A percentile compares a stretch with the other conserved stretches of the same genome.
Conservation (phyloP, 306 rosid species). For the Abrus pulchellus region DNA sequence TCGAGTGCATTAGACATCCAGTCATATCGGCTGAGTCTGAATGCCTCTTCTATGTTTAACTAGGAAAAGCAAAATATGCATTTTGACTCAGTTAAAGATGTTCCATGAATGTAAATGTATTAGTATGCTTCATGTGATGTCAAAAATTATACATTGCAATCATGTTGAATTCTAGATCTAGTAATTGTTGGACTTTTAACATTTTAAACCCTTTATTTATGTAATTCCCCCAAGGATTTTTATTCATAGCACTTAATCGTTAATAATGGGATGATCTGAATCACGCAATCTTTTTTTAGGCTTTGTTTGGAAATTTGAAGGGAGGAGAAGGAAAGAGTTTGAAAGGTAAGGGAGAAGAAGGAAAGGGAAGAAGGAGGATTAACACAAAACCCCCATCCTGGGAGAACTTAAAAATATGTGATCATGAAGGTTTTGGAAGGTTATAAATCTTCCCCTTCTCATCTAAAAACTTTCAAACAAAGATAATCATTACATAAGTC, state of each 20-base stretch:
- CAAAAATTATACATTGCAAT: background rate
- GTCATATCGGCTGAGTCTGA: constrained; percentile 78
- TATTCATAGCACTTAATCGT: constrained; percentile 51
- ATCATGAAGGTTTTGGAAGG: too few species aligned
- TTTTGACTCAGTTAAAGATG: constrained; percentile 30
- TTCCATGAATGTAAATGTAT: background rate
- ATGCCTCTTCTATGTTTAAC: constrained; percentile 74
- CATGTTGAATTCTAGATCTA: background rate
- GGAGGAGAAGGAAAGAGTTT: too few species aligned
- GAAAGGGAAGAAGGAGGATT: too few species aligned
- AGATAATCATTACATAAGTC: too few species aligned
- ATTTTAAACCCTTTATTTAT: constrained; percentile 6
- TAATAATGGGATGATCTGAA: constrained; percentile 15
- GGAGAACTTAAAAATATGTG: too few species aligned
- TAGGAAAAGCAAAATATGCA: constrained; percentile 41
- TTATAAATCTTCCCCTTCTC: too few species aligned
- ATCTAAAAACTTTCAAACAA: too few species aligned
- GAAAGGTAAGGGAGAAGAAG: too few species aligned
- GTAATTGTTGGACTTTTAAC: background rate
- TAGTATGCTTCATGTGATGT: constrained; percentile 32
- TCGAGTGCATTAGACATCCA: constrained; percentile 87
- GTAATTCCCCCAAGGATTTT: constrained; percentile 6
- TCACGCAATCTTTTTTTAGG: background rate
- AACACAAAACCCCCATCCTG: too few species aligned
- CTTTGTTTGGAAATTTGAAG: too few species aligned